Base-by-base conservation (phyloP, 768 basidiomycete genomes). In the Auriculariales sp. region DNA sequence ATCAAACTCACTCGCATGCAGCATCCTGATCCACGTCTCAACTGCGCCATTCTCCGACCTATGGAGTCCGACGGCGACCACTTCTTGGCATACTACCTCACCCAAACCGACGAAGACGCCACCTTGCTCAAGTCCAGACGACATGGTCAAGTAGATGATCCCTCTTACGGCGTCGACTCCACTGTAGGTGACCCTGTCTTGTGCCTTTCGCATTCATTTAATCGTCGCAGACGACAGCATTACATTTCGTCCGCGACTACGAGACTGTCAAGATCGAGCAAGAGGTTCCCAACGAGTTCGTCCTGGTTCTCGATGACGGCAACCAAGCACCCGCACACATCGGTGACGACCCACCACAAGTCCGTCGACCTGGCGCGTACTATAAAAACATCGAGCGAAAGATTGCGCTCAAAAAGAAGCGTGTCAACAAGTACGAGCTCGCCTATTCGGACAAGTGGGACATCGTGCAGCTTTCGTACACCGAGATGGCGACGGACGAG, bases 351-450 rank as follows among this genome's bases (percentile, higher is more conserved):
- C 56, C 57, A 11, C 57, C 56, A 11, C 46, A 32, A 30, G 51
- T 39, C 12, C 46, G 61, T 22, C 56, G 52, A 12, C 70, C 71
- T 56, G 87, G 83, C n/a, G 88, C 81, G 0, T 90, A 85, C 59
- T 90, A 89, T 66, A 91, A 88, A 65, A 81, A 81, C 59, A 87
- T 91, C 49, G 85, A 88, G 65, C 77, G 87, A 42, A 90, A 89
- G 66, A 89, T 89, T 80, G 70, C 77, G 22, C 68, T 91, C 34
- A 89, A 89, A 65, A 89, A 88, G 69, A 87, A 80, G 62, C 77
- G 88, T 6, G 75, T 75, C 15, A 84, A 85, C 61, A 71, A 68
- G 28, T 77, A 79, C 60, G 84, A 89, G 52, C 52, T 47, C 24
- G 68, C 78, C 50, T 84, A 86, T 56, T 70, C 72, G 49, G 82